A percentile compares a stretch with the other conserved stretches of the same genome.
Conservation (phyloP, 768 basidiomycete genomes). For the Mycena polygramma region DNA sequence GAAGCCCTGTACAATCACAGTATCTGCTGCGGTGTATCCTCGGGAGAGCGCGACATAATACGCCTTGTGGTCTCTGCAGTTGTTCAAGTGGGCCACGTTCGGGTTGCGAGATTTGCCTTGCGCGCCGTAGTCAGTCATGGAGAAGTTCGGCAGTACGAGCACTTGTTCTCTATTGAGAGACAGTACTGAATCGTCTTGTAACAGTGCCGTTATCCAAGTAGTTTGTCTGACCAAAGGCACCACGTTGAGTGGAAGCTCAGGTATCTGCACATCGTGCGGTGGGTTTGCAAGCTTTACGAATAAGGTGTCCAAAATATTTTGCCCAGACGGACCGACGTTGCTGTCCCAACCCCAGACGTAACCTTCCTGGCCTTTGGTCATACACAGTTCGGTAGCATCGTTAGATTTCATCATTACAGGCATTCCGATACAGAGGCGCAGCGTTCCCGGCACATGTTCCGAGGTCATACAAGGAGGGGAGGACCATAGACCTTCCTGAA, state of each 20-base stretch:
- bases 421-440: background rate
- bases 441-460: no score
- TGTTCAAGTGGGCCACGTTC: background rate
- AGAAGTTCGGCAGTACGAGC: background rate
- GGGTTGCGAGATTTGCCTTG: background rate
- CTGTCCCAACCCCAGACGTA: background rate
- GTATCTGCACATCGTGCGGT: background rate
- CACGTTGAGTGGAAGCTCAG: background rate
- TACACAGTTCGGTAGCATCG: conserved; percentile 1
- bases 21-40: background rate
- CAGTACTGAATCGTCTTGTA: background rate
- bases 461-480: no score
- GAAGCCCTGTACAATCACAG: background rate
- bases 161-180: background rate
- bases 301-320: background rate
- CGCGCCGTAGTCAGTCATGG: background rate
- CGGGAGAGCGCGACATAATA: conserved; percentile 5
- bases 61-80: background rate
- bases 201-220: background rate
- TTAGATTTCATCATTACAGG: background rate
- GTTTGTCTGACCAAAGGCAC: background rate
- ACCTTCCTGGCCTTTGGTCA: background rate
- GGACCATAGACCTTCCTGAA: no score
- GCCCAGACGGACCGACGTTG: background rate
- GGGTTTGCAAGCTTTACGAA: background rate